These are phyloP conservation scores for Bipolaris bicolor DNA, from an alignment of 2,329 filamentous ascomycete species.

Conservation along the genomic window DNA sequence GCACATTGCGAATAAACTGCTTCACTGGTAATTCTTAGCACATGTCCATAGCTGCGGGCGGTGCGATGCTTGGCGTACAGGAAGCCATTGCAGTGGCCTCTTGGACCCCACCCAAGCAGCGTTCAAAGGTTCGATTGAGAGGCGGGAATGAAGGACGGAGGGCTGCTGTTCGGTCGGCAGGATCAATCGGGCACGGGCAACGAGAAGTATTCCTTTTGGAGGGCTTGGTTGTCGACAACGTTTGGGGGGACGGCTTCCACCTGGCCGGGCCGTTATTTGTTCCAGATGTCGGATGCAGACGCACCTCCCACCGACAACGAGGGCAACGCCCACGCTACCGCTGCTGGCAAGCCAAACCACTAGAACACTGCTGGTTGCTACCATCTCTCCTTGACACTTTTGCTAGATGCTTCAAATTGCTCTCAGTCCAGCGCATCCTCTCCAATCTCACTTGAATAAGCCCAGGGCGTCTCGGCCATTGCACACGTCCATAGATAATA, in stretches of 20 bases:
- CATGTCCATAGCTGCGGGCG: conserved; percentile 25
- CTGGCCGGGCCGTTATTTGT: conserved; percentile 31
- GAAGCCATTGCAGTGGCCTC: conserved; percentile 62
- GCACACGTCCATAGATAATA: not conserved
- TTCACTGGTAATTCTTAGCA: conserved; percentile 71
- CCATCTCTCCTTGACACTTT: not conserved
- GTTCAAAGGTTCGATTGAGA: conserved; percentile 20
- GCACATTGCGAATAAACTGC: conserved; percentile 99
- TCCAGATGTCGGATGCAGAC: conserved; percentile 22
- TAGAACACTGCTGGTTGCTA: not conserved
- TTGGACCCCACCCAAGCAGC: conserved; percentile 55
- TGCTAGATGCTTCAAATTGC: not conserved
- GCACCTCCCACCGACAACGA: conserved; percentile 17
- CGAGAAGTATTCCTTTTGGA: conserved; percentile 14
- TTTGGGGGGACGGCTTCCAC: conserved; percentile 27
- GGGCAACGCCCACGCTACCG: conserved; percentile 12
- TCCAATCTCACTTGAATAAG: not conserved
- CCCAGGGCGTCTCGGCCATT: not conserved
- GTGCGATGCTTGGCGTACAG: conserved; percentile 53
- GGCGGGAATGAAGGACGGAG: conserved; percentile 8
- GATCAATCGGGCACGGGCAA: conserved; percentile 8
- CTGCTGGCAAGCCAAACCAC: conserved; percentile 19
- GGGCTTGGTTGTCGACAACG: conserved; percentile 25
- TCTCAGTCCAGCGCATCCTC: not conserved
- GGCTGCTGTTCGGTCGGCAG: not conserved